Evolutionary conservation across 495 filamentous ascomycete species (phyloP), one percentile per base, ranked within the genome.

Genomic region (Copromyces sp.): DNA sequence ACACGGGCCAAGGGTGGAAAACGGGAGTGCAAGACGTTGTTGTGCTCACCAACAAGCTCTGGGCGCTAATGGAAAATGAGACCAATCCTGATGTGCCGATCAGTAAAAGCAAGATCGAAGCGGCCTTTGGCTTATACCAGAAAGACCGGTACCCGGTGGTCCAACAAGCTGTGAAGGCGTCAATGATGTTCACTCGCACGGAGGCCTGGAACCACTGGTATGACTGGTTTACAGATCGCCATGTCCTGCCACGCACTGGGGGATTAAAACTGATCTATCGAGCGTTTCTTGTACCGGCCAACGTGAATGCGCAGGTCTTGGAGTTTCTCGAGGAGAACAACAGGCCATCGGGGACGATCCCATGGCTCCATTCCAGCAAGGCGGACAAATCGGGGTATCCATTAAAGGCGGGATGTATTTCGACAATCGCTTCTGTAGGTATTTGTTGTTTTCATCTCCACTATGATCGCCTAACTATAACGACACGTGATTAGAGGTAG

Each of bases 11-110:
- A 16, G 82, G 82, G 12, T 80, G 78, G 37, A 82, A 80, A 69
- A 73, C 76, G 42, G 80, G 81, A 9, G 74, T 84, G 44, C 75
- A 81, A 47, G 81, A 83, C 72, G 75, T 80, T 2, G 76, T 81
- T 32, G 78, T 78, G 16, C 77, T 84, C 2, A 80, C 79, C 59
- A 83, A 83, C 70, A 65, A 76, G 29, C 53, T 61, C 53, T 11
- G 53, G 24, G 5, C 53, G 14, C 6, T 61, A 12, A 61, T 61
- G 24, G 24, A 61, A 16, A 8, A 61, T 5, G 53, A 61, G 24
- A 61, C 53, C 53, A 17, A 61, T 16, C 53, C 3, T 8, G 53
- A 35, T 32, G 53, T 12, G 29, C 53, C 53, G 12, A 61, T 61
- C 53, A 61, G 53, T 61, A 16, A 61, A 61, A 2, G 53, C 24